Conservation (phyloP, 2,329 filamentous ascomycete species). For the Phaeosphaeriaceae sp. region DNA sequence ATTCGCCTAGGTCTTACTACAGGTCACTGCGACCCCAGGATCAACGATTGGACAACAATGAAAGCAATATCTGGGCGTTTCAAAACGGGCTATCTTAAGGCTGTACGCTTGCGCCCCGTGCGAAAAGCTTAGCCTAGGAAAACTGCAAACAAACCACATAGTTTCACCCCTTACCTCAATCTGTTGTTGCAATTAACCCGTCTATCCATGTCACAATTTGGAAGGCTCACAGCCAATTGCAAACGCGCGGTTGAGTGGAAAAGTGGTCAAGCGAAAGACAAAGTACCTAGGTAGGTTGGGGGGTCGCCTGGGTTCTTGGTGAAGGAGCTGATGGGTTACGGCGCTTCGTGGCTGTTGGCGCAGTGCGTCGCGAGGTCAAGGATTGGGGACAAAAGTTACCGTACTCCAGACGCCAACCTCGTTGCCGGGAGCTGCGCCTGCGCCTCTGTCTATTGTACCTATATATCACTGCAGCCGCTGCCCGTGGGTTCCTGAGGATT, state of each 20-base stretch:
- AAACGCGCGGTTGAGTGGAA: neutral
- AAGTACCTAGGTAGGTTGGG: neutral
- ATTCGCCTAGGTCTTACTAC: conserved; percentile 15
- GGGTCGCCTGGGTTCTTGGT: neutral
- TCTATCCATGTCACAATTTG: neutral
- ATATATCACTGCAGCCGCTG: conserved; percentile 19
- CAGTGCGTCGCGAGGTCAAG: too few species aligned
- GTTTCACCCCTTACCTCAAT: neutral
- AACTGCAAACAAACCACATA: conserved; percentile 14
- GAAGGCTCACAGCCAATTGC: conserved; percentile 1
- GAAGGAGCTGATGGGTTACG: neutral
- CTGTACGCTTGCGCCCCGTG: conserved; percentile 3
- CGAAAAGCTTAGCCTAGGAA: conserved; percentile 16
- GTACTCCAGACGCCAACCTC: conserved; percentile 11
- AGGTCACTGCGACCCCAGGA: conserved; percentile 7
- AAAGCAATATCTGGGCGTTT: conserved; percentile 25
- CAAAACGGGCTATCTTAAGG: conserved; percentile 20
- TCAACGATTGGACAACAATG: conserved; percentile 23
- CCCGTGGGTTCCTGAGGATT: neutral
- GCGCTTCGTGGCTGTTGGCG: neutral
- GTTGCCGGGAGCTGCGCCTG: conserved; percentile 8
- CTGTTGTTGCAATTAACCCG: neutral
- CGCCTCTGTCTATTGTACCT: conserved; percentile 15
- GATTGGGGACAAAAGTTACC: too few species aligned
- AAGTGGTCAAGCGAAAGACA: neutral